These are phyloP conservation scores for Hordeum pubiflorum DNA, from an alignment of 202 grass and related monocot species.

Conservation along the genomic window DNA sequence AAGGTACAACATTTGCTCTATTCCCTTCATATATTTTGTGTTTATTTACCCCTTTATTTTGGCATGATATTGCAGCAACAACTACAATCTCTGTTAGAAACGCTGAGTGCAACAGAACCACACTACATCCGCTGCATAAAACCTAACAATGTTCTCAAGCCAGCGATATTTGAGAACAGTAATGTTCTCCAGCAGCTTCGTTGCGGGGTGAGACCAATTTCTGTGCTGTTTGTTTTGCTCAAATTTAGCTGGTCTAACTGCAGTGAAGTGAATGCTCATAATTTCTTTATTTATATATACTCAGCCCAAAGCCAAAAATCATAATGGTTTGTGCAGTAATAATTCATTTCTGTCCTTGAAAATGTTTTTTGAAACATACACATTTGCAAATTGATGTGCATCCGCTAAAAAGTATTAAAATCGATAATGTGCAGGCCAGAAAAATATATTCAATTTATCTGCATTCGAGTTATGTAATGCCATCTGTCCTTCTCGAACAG, in stretches of 20 bases:
- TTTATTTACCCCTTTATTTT: constrained; percentile 23
- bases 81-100: constrained; percentile 86
- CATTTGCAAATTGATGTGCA: neutral
- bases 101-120: constrained; percentile 76
- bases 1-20: constrained; percentile 52
- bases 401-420: too few relatives aligned
- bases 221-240: neutral
- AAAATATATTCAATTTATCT: neutral
- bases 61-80: constrained; percentile 71
- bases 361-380: neutral
- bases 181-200: constrained; percentile 89
- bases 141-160: constrained; percentile 90
- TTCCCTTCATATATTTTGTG: constrained; percentile 11
- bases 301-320: neutral
- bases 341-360: neutral
- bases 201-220: constrained; percentile 64
- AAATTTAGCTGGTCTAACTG: neutral
- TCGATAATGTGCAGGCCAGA: neutral
- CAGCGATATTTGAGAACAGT: constrained; percentile 87
- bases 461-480: neutral
- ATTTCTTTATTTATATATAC: neutral
- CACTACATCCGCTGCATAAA: constrained; percentile 94
- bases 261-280: neutral
- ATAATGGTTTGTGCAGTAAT: neutral
- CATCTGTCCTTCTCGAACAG: constrained; percentile 35